Evolutionary conservation across 768 basidiomycete genomes (phyloP).

Genomic region (Galerina marginata): DNA sequence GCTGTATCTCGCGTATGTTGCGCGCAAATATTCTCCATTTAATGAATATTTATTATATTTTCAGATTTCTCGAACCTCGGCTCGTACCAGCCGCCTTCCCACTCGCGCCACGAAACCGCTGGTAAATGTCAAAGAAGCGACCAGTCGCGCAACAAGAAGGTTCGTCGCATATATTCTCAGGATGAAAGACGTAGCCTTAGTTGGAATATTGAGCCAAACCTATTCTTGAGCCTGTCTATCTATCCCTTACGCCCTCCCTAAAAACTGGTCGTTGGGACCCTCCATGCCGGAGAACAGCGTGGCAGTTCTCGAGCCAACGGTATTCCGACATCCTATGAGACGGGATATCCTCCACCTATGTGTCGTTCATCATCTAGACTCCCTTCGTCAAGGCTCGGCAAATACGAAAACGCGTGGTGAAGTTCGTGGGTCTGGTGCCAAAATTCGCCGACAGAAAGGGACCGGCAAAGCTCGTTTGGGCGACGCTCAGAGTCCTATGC

Average conservation of each 20-base stretch:
- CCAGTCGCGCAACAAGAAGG: constrained; percentile 22
- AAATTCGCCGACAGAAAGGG: constrained; percentile 93
- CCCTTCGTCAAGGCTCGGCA: constrained; percentile 90
- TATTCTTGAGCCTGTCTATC: constrained; percentile 52
- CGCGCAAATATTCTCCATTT: neutral
- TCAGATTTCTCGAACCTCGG: constrained; percentile 22
- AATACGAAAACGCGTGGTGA: constrained; percentile 91
- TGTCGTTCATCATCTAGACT: constrained; percentile 85
- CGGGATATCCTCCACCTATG: constrained; percentile 93
- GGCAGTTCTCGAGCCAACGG: constrained; percentile 74
- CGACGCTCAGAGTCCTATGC: constrained; percentile 85
- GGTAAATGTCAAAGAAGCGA: constrained; percentile 26
- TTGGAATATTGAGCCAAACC: constrained; percentile 15
- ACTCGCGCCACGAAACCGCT: constrained; percentile 22
- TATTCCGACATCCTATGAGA: constrained; percentile 89
- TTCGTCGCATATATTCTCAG: constrained; percentile 10
- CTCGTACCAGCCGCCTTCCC: constrained; percentile 18
- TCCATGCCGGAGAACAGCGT: constrained; percentile 47
- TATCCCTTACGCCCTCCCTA: constrained; percentile 66
- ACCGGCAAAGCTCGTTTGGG: constrained; percentile 89
- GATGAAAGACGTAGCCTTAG: neutral
- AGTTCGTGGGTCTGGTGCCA: constrained; percentile 87
- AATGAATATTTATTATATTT: neutral
- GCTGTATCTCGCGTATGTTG: constrained; percentile 26
- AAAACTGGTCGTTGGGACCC: constrained; percentile 47